Conservation (phyloP, 1,139 yeast species). For the Geotrichum citri-aurantii region DNA sequence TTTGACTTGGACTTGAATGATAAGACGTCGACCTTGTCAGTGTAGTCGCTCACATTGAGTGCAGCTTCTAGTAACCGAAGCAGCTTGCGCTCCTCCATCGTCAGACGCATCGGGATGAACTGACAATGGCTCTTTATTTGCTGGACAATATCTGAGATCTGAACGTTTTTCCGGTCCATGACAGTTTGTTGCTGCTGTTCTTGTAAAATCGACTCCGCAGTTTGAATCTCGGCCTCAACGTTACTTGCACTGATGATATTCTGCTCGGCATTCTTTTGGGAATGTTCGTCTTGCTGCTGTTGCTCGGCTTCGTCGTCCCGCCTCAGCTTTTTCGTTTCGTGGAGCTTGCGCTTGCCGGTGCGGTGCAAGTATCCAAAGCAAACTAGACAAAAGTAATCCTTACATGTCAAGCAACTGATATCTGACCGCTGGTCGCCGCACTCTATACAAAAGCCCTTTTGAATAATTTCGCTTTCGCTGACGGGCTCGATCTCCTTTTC, state of each 20-base stretch:
- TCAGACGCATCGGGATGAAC: slow-evolving; percentile 60
- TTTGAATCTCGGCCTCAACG: not conserved
- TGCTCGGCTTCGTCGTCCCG: not conserved
- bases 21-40: slow-evolving; percentile 64
- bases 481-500: not conserved
- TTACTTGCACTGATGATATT: not conserved
- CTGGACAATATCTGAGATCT: slow-evolving; percentile 25
- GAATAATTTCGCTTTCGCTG: not conserved
- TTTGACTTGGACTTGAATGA: slow-evolving; percentile 58
- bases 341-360: slow-evolving; percentile 48
- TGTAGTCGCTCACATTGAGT: slow-evolving; percentile 65
- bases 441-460: slow-evolving; percentile 48
- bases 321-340: slow-evolving; percentile 22
- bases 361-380: slow-evolving; percentile 62
- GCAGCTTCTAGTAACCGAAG: slow-evolving; percentile 63
- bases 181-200: slow-evolving; percentile 16
- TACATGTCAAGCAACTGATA: slow-evolving; percentile 51
- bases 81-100: slow-evolving; percentile 59
- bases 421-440: slow-evolving; percentile 67
- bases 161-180: slow-evolving; percentile 24
- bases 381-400: slow-evolving; percentile 59
- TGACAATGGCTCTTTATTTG: slow-evolving; percentile 45
- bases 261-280: not conserved
- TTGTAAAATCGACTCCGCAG: not conserved
- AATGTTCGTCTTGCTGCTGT: not conserved